A percentile compares a stretch with the other conserved stretches of the same genome.
These are phyloP conservation scores for Sarocladium oryzae DNA, from an alignment of 2,329 filamentous ascomycete species.

Conservation along the genomic window DNA sequence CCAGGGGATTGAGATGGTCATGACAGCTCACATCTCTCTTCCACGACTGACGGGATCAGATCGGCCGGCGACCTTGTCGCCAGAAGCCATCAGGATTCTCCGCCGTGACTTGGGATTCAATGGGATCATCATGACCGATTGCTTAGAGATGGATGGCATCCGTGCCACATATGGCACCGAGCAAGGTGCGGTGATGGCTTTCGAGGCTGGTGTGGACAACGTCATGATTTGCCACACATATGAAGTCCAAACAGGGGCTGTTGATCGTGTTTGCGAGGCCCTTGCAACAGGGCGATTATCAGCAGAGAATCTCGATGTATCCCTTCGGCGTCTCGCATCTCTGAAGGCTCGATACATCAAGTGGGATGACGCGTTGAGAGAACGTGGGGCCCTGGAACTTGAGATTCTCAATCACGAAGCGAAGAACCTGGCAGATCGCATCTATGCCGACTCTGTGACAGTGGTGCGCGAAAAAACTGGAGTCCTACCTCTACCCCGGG, in stretches of 20 bases:
- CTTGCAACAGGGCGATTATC: slow-evolving; percentile 14
- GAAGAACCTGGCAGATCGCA: slow-evolving; percentile 13
- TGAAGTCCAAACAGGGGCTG: slow-evolving; percentile 17
- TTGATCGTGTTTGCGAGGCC: slow-evolving; percentile 19
- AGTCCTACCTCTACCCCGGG: slow-evolving; percentile 14
- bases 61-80: slow-evolving; percentile 18
- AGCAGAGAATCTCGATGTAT: slow-evolving; percentile 14
- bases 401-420: slow-evolving; percentile 13
- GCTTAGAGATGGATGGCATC: slow-evolving; percentile 21
- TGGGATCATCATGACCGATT: slow-evolving; percentile 21
- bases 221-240: slow-evolving; percentile 23
- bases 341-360: slow-evolving; percentile 18
- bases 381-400: slow-evolving; percentile 10
- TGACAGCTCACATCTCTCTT: slow-evolving; percentile 22
- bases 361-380: slow-evolving; percentile 17
- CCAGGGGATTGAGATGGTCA: slow-evolving; percentile 21
- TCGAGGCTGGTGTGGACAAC: slow-evolving; percentile 21
- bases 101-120: slow-evolving; percentile 17
- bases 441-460: slow-evolving; percentile 17
- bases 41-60: slow-evolving; percentile 16
- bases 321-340: slow-evolving; percentile 14
- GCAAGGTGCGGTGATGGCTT: slow-evolving; percentile 17
- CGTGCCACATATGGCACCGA: slow-evolving; percentile 19
- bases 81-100: slow-evolving; percentile 17
- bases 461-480: slow-evolving; percentile 15